Evolutionary conservation across 805 yeast genomes (phyloP).

Genomic region (Saccharomycodes ludwigii): DNA sequence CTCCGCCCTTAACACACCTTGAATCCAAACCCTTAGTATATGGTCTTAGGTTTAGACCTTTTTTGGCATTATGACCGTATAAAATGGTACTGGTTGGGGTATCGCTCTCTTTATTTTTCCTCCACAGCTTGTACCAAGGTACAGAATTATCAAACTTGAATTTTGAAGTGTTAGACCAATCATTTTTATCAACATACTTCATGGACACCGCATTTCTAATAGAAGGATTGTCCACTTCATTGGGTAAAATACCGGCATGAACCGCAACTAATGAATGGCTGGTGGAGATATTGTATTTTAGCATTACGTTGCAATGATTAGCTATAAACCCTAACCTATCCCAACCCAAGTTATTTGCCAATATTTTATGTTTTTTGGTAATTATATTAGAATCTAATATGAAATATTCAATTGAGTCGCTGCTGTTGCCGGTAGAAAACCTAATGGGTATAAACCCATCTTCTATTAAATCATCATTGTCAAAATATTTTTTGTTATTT

Average conservation of each 20-base stretch:
- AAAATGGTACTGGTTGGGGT: slow-evolving; percentile 32
- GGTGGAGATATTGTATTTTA: slow-evolving; percentile 5
- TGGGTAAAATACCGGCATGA: slow-evolving; percentile 77
- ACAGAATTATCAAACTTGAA: slow-evolving; percentile 18
- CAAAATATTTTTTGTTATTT: too few species aligned
- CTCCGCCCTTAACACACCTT: slow-evolving; percentile 68
- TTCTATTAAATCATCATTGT: too few species aligned
- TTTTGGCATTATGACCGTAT: slow-evolving; percentile 83
- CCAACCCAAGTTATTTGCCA: slow-evolving; percentile 7
- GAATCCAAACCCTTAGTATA: slow-evolving; percentile 74
- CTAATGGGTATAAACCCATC: too few species aligned
- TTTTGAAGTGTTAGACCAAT: slow-evolving; percentile 32
- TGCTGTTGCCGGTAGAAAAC: too few species aligned
- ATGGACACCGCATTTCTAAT: slow-evolving; percentile 56
- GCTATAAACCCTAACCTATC: slow-evolving; percentile 9
- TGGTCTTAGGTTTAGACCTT: slow-evolving; percentile 54
- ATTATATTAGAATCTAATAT: slow-evolving; percentile 1
- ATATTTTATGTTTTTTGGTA: slow-evolving; percentile 6
- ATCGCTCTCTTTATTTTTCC: slow-evolving; percentile 19
- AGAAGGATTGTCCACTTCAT: slow-evolving; percentile 34
- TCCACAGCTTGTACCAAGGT: slow-evolving; percentile 52
- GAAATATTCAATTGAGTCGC: too few species aligned
- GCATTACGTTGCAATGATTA: slow-evolving; percentile 3
- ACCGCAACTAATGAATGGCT: slow-evolving; percentile 42
- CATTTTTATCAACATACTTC: slow-evolving; percentile 55